Percentiles rank a stretch among this genome's conserved stretches.
Evolutionary conservation across 352 stramenopile genomes (phyloP).

Genomic region (Phytophthora tentaculata): DNA sequence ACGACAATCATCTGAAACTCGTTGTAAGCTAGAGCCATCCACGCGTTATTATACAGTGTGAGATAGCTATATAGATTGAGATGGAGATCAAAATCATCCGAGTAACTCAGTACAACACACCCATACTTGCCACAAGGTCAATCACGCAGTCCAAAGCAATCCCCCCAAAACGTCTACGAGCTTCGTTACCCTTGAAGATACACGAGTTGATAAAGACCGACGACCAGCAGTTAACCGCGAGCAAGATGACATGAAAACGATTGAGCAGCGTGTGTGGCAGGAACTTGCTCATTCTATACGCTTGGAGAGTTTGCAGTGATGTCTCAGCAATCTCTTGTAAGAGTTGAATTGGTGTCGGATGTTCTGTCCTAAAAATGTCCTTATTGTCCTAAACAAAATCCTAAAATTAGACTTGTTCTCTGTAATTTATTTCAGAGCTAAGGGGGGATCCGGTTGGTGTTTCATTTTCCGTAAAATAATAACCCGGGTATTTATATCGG

Average conservation of each 20-base stretch:
- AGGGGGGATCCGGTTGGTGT: too few species aligned
- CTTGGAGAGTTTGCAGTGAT: conserved; percentile 22
- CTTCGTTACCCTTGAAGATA: conserved; percentile 4
- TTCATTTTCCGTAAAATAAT: too few species aligned
- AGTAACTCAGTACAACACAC: conserved; percentile 9
- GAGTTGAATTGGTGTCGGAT: conserved; percentile 15
- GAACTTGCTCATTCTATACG: conserved; percentile 27
- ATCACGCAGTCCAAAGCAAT: conserved; percentile 4
- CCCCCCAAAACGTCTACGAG: conserved; percentile 6
- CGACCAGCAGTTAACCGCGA: conserved; percentile 30
- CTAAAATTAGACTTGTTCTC: too few species aligned
- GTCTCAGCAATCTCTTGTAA: conserved; percentile 22
- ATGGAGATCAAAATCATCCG: neutral
- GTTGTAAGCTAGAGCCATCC: conserved; percentile 7
- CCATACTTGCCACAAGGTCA: conserved; percentile 1
- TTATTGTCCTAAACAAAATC: too few species aligned
- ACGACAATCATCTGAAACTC: conserved; percentile 11
- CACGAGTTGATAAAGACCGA: neutral
- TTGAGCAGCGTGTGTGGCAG: conserved; percentile 23
- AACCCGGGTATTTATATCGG: too few species aligned
- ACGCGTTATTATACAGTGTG: conserved; percentile 5
- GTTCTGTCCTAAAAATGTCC: too few species aligned
- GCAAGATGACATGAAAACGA: conserved; percentile 29
- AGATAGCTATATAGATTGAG: neutral
- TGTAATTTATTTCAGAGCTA: too few species aligned